Percentiles rank a stretch among this genome's conserved stretches.
phyloP scores from a whole-genome alignment of 176 grass and related monocot species.

The Cenchrus americanus region DNA sequence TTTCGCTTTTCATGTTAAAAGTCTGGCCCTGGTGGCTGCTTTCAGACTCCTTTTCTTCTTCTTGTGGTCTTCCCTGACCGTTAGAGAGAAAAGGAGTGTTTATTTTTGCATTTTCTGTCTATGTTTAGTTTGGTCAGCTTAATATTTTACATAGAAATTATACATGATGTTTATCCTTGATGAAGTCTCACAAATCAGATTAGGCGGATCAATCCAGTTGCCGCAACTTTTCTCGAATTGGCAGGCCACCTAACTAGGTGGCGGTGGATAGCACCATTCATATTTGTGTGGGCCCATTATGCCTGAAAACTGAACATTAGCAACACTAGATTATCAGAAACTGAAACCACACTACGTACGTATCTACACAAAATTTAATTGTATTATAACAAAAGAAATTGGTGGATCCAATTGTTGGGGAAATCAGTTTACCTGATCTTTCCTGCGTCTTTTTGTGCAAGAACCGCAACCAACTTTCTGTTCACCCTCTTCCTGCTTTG shows the following conservation, averaged over 20 bases:
- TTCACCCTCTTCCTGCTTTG: neutral
- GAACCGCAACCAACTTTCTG: slow-evolving; percentile 10
- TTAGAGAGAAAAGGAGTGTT: neutral
- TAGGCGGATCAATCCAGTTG: neutral
- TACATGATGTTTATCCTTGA: neutral
- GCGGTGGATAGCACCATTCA: neutral
- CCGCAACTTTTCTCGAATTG: neutral
- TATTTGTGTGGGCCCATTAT: neutral
- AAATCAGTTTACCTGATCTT: neutral
- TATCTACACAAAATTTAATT: neutral
- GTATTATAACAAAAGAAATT: slow-evolving; percentile 11
- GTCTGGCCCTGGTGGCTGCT: neutral
- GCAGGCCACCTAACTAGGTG: neutral
- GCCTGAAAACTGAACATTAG: neutral
- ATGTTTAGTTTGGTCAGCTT: slow-evolving; percentile 17
- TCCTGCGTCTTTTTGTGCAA: neutral
- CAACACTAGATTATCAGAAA: slow-evolving; percentile 21
- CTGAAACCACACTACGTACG: slow-evolving; percentile 2
- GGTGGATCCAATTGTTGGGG: neutral
- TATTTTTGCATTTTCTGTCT: slow-evolving; percentile 14
- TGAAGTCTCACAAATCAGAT: neutral
- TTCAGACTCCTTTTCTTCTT: neutral
- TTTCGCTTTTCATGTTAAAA: slow-evolving; percentile 7
- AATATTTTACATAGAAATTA: slow-evolving; percentile 8
- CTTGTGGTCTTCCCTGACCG: neutral